Evolutionary conservation across 352 stramenopile species (phyloP).

Genomic region (Globisporangium okanoganense): DNA sequence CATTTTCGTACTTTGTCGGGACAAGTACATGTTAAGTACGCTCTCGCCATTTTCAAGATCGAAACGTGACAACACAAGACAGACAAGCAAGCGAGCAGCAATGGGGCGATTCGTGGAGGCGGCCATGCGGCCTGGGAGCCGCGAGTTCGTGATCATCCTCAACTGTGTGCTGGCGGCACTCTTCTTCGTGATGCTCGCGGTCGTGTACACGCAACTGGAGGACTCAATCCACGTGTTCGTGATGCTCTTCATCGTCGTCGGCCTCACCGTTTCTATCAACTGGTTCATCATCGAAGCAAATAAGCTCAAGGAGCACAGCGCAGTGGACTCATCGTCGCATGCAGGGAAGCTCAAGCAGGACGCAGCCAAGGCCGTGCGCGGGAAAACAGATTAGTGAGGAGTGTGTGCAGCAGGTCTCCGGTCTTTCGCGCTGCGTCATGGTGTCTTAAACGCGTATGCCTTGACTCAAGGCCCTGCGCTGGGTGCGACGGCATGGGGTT

Average conservation of each 20-base stretch:
- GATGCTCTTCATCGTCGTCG: conserved; percentile 80
- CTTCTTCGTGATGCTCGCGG: conserved; percentile 65
- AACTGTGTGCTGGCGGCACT: conserved; percentile 69
- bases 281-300: conserved; percentile 84
- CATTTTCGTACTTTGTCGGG: not conserved
- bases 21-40: not conserved
- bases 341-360: conserved; percentile 12
- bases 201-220: conserved; percentile 80
- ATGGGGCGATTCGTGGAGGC: conserved; percentile 43
- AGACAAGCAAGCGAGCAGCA: not conserved
- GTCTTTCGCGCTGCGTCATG: not conserved
- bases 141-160: conserved; percentile 68
- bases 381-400: conserved; percentile 55
- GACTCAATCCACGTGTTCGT: conserved; percentile 82
- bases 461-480: not conserved
- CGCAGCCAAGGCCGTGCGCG: conserved; percentile 15
- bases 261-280: conserved; percentile 81
- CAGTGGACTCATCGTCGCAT: not conserved
- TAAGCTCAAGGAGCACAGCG: conserved; percentile 45
- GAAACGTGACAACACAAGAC: not conserved
- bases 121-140: conserved; percentile 58
- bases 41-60: not conserved
- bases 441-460: not conserved
- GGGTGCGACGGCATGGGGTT: not conserved
- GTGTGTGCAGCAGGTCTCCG: not conserved